phyloP scores from a whole-genome alignment of 2,329 filamentous ascomycete genomes.

The Berkeleyomyces rouxiae region DNA sequence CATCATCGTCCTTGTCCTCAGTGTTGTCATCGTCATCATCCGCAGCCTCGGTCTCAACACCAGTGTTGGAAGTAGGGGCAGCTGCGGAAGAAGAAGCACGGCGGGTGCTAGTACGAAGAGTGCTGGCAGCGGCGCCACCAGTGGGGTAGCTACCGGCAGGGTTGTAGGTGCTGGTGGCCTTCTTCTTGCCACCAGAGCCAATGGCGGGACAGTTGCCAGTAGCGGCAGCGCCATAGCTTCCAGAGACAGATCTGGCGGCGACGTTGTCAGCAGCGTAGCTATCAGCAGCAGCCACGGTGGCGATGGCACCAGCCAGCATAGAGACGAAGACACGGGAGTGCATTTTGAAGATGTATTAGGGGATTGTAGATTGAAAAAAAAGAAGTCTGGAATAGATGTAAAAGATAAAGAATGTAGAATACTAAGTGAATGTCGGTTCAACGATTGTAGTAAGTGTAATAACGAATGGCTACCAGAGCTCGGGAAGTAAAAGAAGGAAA shows the following conservation, averaged over 20 bases:
- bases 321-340: slow-evolving; percentile 8
- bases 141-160: slow-evolving; percentile 18
- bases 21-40: background rate
- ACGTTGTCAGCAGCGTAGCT: slow-evolving; percentile 14
- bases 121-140: slow-evolving; percentile 13
- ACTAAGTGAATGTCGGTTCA: background rate
- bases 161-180: background rate
- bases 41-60: background rate
- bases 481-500: background rate
- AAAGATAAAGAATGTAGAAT: slow-evolving; percentile 2
- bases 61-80: background rate
- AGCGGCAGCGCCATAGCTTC: slow-evolving; percentile 14
- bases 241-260: slow-evolving; percentile 16
- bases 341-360: slow-evolving; percentile 6
- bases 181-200: background rate
- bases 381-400: background rate
- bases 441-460: background rate
- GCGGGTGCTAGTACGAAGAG: background rate
- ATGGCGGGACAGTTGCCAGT: slow-evolving; percentile 17
- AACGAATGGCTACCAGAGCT: slow-evolving; percentile 12
- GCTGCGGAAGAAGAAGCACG: background rate
- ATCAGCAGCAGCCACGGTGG: slow-evolving; percentile 2
- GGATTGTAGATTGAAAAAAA: background rate
- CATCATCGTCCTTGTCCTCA: background rate
- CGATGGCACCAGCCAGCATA: slow-evolving; percentile 9